Conservation (phyloP, 1,284 basidiomycete genomes). For the Phenoliferia sp. region DNA sequence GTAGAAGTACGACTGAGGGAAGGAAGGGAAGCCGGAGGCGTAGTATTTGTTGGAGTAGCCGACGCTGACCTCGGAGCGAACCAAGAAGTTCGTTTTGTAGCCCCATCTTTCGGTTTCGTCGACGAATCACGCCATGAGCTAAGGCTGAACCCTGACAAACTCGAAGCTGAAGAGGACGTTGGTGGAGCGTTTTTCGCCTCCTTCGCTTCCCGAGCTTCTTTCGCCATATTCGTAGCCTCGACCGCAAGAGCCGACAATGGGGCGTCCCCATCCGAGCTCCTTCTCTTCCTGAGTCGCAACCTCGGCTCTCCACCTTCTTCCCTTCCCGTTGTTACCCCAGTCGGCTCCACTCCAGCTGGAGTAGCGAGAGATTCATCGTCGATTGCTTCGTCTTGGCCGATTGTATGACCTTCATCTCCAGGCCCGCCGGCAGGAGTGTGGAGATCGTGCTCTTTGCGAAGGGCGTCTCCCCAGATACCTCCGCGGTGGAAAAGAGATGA, state of each 20-base stretch:
- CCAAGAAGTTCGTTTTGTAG: no score
- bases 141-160: conserved; percentile 9
- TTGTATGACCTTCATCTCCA: neutral
- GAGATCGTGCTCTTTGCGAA: conserved; percentile 23
- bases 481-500: conserved; percentile 59
- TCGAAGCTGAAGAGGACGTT: neutral
- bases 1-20: neutral
- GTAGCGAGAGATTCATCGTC: neutral
- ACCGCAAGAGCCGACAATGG: no score
- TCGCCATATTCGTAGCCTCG: no score
- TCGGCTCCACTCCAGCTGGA: no score
- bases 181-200: neutral
- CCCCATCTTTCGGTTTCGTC: neutral
- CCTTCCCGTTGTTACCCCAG: neutral
- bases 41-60: neutral
- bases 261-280: neutral
- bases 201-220: no score
- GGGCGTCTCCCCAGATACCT: conserved; percentile 81
- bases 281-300: neutral
- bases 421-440: neutral
- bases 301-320: neutral
- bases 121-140: neutral
- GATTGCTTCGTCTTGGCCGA: neutral
- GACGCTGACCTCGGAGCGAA: neutral
- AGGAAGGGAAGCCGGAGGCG: neutral